Percentiles rank a stretch among this genome's conserved stretches.
Evolutionary conservation across 2,329 filamentous ascomycete genomes (phyloP).

Genomic region (Beauveria bassiana): DNA sequence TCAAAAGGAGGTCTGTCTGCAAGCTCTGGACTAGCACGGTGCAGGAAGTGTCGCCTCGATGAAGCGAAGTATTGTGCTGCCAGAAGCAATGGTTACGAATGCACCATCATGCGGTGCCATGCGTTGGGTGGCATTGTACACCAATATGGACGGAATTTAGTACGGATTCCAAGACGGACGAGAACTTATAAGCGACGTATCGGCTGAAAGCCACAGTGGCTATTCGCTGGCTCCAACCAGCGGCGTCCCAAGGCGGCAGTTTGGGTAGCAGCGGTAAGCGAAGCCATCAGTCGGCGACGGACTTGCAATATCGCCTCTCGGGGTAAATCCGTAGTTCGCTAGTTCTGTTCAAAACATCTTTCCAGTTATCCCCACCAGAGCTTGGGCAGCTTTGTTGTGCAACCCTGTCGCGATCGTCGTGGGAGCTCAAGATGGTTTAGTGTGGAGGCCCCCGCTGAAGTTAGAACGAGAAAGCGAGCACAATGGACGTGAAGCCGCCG

Average conservation of each 20-base stretch:
- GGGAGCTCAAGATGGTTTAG: background rate
- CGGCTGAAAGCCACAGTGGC: too few species aligned
- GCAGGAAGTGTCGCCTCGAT: background rate
- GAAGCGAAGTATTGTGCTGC: background rate
- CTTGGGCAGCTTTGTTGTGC: background rate
- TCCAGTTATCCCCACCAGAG: background rate
- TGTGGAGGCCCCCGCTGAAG: background rate
- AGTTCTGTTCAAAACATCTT: background rate
- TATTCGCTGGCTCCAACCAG: background rate
- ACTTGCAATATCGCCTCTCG: background rate
- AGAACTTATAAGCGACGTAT: too few species aligned
- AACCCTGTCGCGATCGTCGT: background rate
- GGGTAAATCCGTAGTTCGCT: background rate
- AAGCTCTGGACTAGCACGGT: background rate
- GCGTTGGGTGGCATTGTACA: too few species aligned
- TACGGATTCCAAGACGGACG: too few species aligned
- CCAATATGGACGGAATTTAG: too few species aligned
- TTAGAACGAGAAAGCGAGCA: background rate
- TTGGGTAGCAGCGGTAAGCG: background rate
- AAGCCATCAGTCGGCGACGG: background rate
- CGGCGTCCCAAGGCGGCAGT: background rate
- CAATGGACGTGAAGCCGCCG: slow-evolving; percentile 4
- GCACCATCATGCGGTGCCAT: too few species aligned
- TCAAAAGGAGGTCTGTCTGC: background rate
- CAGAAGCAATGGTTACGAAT: background rate